These are phyloP conservation scores for Pterulicium gracile DNA, from an alignment of 1,284 basidiomycete genomes.

Conservation along the genomic window DNA sequence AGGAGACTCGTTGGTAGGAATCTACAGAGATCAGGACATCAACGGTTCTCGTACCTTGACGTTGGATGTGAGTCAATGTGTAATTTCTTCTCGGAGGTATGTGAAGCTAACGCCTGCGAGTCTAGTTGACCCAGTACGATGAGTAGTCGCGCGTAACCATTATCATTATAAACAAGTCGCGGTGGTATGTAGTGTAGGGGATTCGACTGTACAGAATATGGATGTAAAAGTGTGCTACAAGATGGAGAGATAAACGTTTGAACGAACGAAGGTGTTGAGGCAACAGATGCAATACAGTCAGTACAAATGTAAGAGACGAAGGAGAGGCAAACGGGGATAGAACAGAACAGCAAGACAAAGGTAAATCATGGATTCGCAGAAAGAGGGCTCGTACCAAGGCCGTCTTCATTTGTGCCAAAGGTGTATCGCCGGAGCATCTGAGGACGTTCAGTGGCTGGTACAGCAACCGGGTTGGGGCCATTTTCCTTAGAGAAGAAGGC, in stretches of 20 bases:
- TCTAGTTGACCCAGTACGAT: conserved; percentile 28
- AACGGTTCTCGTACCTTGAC: conserved; percentile 87
- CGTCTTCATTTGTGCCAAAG: neutral
- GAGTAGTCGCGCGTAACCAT: conserved; percentile 17
- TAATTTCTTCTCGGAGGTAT: neutral
- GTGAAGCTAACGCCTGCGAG: neutral
- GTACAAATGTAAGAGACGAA: neutral
- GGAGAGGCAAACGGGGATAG: neutral
- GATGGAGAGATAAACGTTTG: no score
- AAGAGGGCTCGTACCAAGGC: neutral
- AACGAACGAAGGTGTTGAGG: neutral
- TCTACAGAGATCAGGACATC: conserved; percentile 88
- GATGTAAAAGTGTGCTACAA: no score
- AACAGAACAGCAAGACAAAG: neutral
- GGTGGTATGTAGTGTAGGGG: neutral
- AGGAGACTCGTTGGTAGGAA: conserved; percentile 86
- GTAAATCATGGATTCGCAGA: neutral
- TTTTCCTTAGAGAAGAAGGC: no score
- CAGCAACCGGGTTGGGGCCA: no score
- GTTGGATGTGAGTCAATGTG: conserved; percentile 66
- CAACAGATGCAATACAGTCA: neutral
- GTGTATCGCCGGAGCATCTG: neutral
- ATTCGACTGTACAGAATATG: neutral
- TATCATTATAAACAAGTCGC: no score
- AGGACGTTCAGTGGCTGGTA: no score